Conservation (phyloP, 1,139 yeast genomes). For the Waltiozyma sp. region DNA sequence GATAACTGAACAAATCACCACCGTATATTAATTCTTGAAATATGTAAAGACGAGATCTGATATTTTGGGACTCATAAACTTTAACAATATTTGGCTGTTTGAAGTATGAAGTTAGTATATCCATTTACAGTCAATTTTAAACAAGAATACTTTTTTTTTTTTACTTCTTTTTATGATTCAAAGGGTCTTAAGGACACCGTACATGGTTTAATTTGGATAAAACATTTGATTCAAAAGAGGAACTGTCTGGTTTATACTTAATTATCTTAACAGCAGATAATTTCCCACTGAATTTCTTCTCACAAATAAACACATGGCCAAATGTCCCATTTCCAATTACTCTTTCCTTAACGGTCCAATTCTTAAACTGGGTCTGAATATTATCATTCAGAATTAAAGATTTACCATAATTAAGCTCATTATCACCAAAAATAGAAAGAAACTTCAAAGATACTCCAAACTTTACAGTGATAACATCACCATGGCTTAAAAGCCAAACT, state of each 20-base stretch:
- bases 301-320: conserved; percentile 37
- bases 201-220: conserved; percentile 29
- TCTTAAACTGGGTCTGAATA: conserved; percentile 18
- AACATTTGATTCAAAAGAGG: conserved; percentile 32
- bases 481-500: conserved; percentile 30
- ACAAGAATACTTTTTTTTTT: too few relatives aligned
- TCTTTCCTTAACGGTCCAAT: conserved; percentile 34
- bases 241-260: conserved; percentile 21
- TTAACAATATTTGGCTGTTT: conserved; percentile 33
- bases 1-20: conserved; percentile 56
- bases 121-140: too few relatives aligned
- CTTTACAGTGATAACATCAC: conserved; percentile 32
- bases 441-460: conserved; percentile 23
- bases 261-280: conserved; percentile 45
- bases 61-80: conserved; percentile 29
- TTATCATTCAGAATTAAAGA: conserved; percentile 9
- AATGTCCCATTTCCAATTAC: conserved; percentile 51
- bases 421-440: conserved; percentile 14
- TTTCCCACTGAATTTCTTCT: conserved; percentile 10
- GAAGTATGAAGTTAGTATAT: not conserved
- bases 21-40: conserved; percentile 47
- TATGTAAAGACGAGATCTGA: conserved; percentile 30
- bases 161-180: too few relatives aligned
- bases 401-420: conserved; percentile 9
- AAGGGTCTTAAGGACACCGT: conserved; percentile 14